These are phyloP conservation scores for Salix dunnii DNA, from an alignment of 345 rosid species.

Conservation along the genomic window DNA sequence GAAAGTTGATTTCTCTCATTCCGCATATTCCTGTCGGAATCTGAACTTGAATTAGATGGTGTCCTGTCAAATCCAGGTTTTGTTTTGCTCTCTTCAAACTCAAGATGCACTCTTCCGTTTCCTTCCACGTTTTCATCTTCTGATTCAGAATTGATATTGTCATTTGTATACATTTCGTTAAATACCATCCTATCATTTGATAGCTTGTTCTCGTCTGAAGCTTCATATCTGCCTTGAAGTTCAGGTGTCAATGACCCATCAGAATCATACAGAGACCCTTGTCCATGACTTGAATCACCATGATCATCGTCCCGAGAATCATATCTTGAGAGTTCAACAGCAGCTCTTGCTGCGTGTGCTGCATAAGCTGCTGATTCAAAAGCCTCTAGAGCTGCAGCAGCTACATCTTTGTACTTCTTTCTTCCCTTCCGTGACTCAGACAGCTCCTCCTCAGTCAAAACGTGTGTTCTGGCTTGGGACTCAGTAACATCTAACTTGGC, in stretches of 20 bases:
- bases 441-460: conserved; percentile 18
- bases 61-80: conserved; percentile 13
- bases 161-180: conserved; percentile 10
- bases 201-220: not conserved
- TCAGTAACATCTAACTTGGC: conserved; percentile 11
- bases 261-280: conserved; percentile 6
- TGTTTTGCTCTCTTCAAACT: conserved; percentile 24
- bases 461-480: conserved; percentile 6
- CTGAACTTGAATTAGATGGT: conserved; percentile 33
- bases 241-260: conserved; percentile 5
- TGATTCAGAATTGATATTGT: conserved; percentile 7
- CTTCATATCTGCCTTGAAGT: not conserved
- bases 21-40: conserved; percentile 17
- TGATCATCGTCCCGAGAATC: conserved; percentile 31
- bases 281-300: conserved; percentile 8
- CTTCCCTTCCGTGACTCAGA: conserved; percentile 34
- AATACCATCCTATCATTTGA: not conserved
- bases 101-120: conserved; percentile 15
- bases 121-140: conserved; percentile 7
- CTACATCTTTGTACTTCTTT: conserved; percentile 71
- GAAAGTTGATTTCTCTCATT: not conserved
- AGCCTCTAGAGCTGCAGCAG: conserved; percentile 96
- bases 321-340: conserved; percentile 81
- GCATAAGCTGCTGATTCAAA: conserved; percentile 81
- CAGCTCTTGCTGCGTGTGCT: conserved; percentile 89